phyloP scores from a whole-genome alignment of 345 rosid genomes.

The Mercurialis annua region DNA sequence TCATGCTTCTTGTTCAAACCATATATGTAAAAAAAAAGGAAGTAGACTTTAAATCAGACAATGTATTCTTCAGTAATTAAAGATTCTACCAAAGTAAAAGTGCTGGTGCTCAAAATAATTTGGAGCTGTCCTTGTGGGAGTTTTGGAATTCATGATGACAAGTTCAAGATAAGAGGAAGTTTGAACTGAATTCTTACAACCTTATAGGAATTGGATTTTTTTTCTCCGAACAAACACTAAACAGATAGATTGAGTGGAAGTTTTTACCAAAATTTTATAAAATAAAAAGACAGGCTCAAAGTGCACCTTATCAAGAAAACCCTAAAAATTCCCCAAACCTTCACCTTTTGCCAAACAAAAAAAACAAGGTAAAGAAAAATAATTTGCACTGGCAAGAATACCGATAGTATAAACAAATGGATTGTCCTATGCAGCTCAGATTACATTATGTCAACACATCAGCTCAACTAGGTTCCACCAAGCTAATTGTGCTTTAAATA shows the following conservation, averaged over 20 bases:
- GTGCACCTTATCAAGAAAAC: neutral
- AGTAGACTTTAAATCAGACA: neutral
- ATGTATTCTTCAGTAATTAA: neutral
- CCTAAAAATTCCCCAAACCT: neutral
- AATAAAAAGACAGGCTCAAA: neutral
- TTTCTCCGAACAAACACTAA: no score
- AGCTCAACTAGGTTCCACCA: neutral
- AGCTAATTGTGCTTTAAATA: neutral
- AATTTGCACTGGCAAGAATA: neutral
- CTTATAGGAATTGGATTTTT: neutral
- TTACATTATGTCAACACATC: neutral
- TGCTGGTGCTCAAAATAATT: neutral
- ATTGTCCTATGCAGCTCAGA: neutral
- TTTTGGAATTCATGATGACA: neutral
- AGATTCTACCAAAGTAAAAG: neutral
- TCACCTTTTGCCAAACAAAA: no score
- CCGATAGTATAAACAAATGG: neutral
- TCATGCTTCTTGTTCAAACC: constrained; percentile 6
- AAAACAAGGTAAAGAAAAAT: neutral
- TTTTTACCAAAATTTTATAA: constrained; percentile 2
- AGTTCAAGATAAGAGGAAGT: neutral
- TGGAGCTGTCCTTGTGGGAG: neutral
- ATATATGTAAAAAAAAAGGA: neutral
- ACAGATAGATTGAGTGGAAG: no score
- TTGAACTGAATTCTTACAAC: neutral